Conservation (phyloP, 768 basidiomycete species). For the Kwoniella dendrophila region DNA sequence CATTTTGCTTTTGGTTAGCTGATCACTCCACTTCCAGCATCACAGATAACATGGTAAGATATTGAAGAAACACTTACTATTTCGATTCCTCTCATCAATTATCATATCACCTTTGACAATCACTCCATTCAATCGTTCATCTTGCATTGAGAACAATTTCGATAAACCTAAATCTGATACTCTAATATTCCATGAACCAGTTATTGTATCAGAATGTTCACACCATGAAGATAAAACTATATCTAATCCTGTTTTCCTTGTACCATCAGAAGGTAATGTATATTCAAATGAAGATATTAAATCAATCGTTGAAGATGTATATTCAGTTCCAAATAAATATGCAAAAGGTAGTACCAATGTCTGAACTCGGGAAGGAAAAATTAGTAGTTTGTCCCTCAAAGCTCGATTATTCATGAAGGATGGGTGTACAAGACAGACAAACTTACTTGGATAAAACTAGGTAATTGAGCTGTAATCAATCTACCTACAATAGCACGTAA, state of each 20-base stretch:
- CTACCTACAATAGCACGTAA: slow-evolving; percentile 79
- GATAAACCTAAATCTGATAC: slow-evolving; percentile 81
- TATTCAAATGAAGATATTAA: slow-evolving; percentile 75
- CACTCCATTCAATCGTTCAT: slow-evolving; percentile 69
- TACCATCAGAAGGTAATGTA: slow-evolving; percentile 59
- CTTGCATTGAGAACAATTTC: slow-evolving; percentile 66
- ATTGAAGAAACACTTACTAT: slow-evolving; percentile 64
- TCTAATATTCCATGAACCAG: slow-evolving; percentile 89
- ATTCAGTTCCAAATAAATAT: slow-evolving; percentile 79
- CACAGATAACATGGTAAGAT: neutral
- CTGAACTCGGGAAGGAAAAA: slow-evolving; percentile 56
- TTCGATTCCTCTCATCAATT: slow-evolving; percentile 73
- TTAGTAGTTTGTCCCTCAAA: neutral
- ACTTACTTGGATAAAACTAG: slow-evolving; percentile 82
- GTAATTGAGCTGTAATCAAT: slow-evolving; percentile 82
- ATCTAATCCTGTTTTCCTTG: slow-evolving; percentile 67
- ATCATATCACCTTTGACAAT: slow-evolving; percentile 90
- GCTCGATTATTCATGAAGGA: neutral
- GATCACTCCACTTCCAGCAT: neutral
- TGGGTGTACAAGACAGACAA: neutral
- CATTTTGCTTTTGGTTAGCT: neutral
- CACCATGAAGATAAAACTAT: slow-evolving; percentile 91
- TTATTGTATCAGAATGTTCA: slow-evolving; percentile 91
- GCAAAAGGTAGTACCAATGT: slow-evolving; percentile 91
- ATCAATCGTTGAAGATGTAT: slow-evolving; percentile 74